phyloP scores from a whole-genome alignment of 495 filamentous ascomycete genomes.

The Penicillium psychrofluorescens region DNA sequence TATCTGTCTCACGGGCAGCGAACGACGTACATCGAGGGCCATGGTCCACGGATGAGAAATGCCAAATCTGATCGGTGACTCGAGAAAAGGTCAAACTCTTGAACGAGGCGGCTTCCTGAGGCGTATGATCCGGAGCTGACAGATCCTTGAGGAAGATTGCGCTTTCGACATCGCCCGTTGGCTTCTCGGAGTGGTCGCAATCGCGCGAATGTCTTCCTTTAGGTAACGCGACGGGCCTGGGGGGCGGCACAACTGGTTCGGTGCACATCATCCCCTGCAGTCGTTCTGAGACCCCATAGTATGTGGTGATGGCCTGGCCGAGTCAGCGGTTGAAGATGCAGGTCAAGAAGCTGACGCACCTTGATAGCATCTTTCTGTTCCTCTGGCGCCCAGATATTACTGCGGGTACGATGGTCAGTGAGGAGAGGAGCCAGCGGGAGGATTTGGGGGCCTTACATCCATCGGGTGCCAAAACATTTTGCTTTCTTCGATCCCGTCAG shows the following conservation, averaged over 20 bases:
- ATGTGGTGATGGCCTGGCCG: constrained; percentile 28
- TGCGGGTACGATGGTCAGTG: constrained; percentile 18
- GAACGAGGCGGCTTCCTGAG: constrained; percentile 18
- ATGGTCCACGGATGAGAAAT: constrained; percentile 56
- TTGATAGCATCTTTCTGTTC: constrained; percentile 48
- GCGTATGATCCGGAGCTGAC: constrained; percentile 10
- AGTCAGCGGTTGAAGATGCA: background rate
- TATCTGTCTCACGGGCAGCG: background rate
- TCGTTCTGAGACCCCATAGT: constrained; percentile 63
- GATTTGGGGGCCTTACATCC: constrained; percentile 50
- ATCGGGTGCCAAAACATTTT: constrained; percentile 45
- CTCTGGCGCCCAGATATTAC: constrained; percentile 68
- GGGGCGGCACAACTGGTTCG: constrained; percentile 31
- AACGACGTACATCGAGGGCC: constrained; percentile 42
- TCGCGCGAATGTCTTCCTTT: constrained; percentile 10
- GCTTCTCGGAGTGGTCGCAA: constrained; percentile 3
- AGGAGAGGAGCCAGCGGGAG: background rate
- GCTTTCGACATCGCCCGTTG: constrained; percentile 28
- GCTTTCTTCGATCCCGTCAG: constrained; percentile 12
- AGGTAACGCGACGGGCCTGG: constrained; percentile 6
- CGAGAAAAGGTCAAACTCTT: constrained; percentile 33
- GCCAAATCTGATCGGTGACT: constrained; percentile 57
- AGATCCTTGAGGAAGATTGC: constrained; percentile 19
- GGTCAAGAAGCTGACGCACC: constrained; percentile 11
- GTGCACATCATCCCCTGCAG: constrained; percentile 60